These are phyloP conservation scores for Lobulomyces angularis DNA, from an alignment of 192 early-diverging fungal species.

Conservation along the genomic window DNA sequence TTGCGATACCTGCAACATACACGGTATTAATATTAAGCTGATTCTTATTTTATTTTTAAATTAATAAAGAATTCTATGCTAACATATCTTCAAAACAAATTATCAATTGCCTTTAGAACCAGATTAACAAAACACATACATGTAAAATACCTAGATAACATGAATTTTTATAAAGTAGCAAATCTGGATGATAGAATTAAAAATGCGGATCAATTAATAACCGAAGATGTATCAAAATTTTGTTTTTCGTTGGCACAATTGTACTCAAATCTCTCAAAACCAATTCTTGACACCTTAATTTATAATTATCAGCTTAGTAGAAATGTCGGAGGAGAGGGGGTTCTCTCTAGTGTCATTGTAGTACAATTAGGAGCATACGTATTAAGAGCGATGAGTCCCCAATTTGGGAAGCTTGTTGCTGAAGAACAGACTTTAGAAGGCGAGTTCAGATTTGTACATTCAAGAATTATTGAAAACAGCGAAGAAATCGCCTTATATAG, in stretches of 20 bases:
- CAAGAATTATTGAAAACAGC: constrained; percentile 27
- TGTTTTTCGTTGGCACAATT: constrained; percentile 53
- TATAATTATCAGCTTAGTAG: constrained; percentile 59
- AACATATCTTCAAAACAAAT: constrained; percentile 36
- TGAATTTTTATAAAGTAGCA: constrained; percentile 28
- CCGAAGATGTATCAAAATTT: constrained; percentile 56
- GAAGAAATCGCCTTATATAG: constrained; percentile 40
- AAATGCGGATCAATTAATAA: constrained; percentile 31
- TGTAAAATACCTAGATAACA: constrained; percentile 21
- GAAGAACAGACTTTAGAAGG: constrained; percentile 30
- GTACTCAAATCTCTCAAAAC: constrained; percentile 66
- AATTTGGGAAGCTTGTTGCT: constrained; percentile 33
- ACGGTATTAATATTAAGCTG: constrained; percentile 26
- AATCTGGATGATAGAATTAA: constrained; percentile 34
- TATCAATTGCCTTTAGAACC: constrained; percentile 28
- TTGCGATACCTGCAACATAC: constrained; percentile 90
- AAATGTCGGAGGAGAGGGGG: constrained; percentile 24
- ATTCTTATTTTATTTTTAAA: constrained; percentile 5
- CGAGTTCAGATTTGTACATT: constrained; percentile 29
- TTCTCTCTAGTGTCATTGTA: too few species aligned
- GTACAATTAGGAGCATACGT: constrained; percentile 21
- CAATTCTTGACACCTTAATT: constrained; percentile 56
- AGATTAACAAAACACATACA: constrained; percentile 23
- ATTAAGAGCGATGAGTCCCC: constrained; percentile 21
- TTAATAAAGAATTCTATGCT: background rate